Evolutionary conservation across 352 stramenopile species (phyloP).

Genomic region (Phytophthora crassamura): DNA sequence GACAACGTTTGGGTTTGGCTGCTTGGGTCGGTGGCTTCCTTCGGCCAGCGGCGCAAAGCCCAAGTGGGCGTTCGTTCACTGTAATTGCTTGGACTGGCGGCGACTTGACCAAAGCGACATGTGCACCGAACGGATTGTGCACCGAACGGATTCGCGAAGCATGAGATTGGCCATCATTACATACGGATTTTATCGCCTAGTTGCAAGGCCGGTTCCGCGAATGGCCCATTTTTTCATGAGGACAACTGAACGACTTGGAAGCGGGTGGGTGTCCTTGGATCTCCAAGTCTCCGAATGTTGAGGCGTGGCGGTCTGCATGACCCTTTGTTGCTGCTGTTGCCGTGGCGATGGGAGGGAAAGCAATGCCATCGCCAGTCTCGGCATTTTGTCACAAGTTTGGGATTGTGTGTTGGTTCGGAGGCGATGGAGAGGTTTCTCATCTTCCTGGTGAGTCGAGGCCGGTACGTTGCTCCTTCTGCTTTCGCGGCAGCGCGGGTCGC

Average conservation of each 20-base stretch:
- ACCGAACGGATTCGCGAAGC: conserved; percentile 28
- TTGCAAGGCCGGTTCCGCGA: conserved; percentile 18
- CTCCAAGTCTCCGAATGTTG: background rate
- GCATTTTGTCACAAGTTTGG: conserved; percentile 18
- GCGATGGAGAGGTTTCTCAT: background rate
- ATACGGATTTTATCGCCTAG: conserved; percentile 16
- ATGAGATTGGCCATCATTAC: conserved; percentile 34
- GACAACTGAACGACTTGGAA: conserved; percentile 4
- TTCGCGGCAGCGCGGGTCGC: conserved; percentile 6
- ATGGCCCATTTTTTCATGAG: conserved; percentile 17
- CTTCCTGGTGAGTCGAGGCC: conserved; percentile 14
- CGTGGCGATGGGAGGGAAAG: no score
- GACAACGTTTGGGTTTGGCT: conserved; percentile 6
- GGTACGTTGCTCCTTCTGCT: conserved; percentile 3
- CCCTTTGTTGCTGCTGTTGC: conserved; percentile 1
- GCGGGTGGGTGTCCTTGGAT: no score
- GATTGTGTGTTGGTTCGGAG: conserved; percentile 9
- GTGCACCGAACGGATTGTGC: no score
- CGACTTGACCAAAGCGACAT: conserved; percentile 36
- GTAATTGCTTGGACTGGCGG: conserved; percentile 13
- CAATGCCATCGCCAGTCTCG: background rate
- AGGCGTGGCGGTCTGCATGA: background rate
- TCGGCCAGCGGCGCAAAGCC: conserved; percentile 25
- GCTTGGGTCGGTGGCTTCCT: conserved; percentile 23
- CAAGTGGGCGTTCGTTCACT: conserved; percentile 14